Conservation (phyloP, 2,329 filamentous ascomycete species). For the Trichoderma sp. region DNA sequence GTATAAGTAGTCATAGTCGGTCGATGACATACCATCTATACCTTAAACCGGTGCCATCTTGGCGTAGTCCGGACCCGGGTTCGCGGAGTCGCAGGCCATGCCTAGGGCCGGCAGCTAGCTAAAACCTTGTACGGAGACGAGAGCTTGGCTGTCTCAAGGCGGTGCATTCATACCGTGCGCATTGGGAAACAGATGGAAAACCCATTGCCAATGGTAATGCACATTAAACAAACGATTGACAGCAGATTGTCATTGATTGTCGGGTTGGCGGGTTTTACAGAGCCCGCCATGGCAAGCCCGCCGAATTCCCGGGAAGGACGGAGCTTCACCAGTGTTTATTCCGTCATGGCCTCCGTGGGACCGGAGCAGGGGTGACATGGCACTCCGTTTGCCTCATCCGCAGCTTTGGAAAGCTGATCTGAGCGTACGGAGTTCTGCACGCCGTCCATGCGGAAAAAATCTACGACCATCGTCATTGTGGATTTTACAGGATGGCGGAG, state of each 20-base stretch:
- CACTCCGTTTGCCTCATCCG: neutral
- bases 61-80: neutral
- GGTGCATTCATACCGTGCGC: neutral
- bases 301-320: neutral
- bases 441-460: neutral
- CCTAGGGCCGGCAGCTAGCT: neutral
- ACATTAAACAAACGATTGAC: neutral
- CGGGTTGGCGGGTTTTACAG: conserved; percentile 9
- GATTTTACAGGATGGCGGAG: neutral
- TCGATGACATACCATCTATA: neutral
- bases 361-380: neutral
- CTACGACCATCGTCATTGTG: neutral
- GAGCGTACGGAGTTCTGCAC: neutral
- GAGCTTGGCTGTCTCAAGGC: neutral
- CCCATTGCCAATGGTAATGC: neutral
- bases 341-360: neutral
- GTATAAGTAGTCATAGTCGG: neutral
- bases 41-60: neutral
- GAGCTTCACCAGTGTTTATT: neutral
- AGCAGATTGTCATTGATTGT: neutral
- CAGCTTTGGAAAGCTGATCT: neutral
- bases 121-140: conserved; percentile 6
- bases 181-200: neutral
- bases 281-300: neutral
- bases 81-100: neutral